These are phyloP conservation scores for Coelastrella sp. DNA, from an alignment of 139 green algal genomes.

Conservation along the genomic window DNA sequence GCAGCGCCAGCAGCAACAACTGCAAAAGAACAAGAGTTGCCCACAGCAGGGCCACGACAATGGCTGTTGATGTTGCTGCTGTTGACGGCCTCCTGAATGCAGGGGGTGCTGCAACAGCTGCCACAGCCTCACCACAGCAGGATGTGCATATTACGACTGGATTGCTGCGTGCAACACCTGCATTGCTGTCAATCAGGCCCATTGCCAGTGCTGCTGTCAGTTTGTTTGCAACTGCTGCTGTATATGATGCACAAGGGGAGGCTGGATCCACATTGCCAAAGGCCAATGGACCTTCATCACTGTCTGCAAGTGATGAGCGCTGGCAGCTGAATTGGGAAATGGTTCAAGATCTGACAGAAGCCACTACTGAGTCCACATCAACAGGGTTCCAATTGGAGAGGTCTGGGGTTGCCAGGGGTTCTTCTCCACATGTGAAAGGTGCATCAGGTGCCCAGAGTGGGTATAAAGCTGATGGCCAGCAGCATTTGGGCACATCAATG, in stretches of 20 bases:
- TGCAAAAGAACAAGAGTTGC: not conserved
- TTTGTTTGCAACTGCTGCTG: not conserved
- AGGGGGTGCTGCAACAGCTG: not conserved
- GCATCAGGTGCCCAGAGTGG: not conserved
- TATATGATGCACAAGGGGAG: not conserved
- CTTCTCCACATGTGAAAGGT: not conserved
- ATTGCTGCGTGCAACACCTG: not conserved
- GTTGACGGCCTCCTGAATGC: not conserved
- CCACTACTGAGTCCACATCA: not conserved
- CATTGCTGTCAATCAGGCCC: not conserved
- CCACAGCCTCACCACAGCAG: not conserved
- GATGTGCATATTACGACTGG: not conserved
- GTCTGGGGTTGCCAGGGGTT: too few relatives aligned
- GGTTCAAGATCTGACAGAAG: not conserved
- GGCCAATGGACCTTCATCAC: not conserved
- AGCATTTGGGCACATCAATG: not conserved
- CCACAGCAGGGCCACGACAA: slow-evolving; percentile 5
- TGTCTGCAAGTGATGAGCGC: not conserved
- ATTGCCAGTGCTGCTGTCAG: not conserved
- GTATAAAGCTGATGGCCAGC: not conserved
- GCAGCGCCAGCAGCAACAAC: not conserved
- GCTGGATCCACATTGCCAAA: not conserved
- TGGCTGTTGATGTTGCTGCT: not conserved
- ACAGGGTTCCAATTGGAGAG: not conserved
- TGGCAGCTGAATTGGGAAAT: not conserved